Base-by-base conservation (phyloP, 2,329 filamentous ascomycete species). In the Colletotrichum truncatum region DNA sequence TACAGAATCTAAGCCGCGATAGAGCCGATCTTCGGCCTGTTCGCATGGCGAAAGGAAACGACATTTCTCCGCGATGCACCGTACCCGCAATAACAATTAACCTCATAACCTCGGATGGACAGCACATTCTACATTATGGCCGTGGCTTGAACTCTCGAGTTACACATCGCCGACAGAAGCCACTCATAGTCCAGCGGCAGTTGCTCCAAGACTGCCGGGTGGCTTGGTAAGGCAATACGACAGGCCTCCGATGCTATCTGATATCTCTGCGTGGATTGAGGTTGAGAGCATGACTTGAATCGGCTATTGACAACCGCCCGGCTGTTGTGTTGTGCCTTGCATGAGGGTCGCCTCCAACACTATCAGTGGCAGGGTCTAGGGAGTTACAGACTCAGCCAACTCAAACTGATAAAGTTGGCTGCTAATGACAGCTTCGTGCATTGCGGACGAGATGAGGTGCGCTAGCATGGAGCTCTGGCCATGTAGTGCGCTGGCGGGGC, bases 391-490 rank as follows among this genome's bases (percentile, higher is more conserved):
- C 7, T n/a, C 8, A 30, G 23, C 45, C 43, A 41, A 36, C 26
- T 39, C 32, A 10, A 43, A 23, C 52, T 46, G 38, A 41, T 34
- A 49, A 34, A 64, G 56, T 21, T 53, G 14, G 25, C 16, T 25
- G 6, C 36, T n/a, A 34, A 53, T 26, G 32, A 53, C 32, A 64
- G 61, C 38, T 64, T 48, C 46, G 21, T 28, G 25, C 39, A 49
- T 34, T 23, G 26, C 16, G 9, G 30, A 23, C 28, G 4, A 46
- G n/a, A 26, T 32, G 9, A 45, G 41, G 38, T 28, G 21, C n/a
- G n/a, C 56, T 54, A 64, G 32, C 41, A 43, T 26, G 34, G 41
- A 64, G 62, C 56, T 61, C 49, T 64, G 62, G 48, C 62, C 56
- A 39, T 59, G 14, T 38, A 7, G 16, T 12, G 26, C 38, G 26